These are phyloP conservation scores for Alternaria solani DNA, from an alignment of 2,329 filamentous ascomycete genomes.

Conservation along the genomic window DNA sequence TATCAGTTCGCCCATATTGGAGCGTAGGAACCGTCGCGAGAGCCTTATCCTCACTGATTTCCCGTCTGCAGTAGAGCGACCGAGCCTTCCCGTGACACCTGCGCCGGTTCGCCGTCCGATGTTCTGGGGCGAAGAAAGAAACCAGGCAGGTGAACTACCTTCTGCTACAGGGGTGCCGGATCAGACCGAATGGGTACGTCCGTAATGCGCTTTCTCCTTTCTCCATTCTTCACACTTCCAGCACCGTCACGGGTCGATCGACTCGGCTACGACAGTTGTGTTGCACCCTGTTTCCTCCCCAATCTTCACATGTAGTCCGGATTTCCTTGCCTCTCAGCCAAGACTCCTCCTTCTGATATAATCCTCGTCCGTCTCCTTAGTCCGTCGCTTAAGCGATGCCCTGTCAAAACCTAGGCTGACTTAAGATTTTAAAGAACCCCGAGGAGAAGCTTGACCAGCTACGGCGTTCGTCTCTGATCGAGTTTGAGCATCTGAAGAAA, in stretches of 20 bases:
- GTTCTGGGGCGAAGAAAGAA: slow-evolving; percentile 71
- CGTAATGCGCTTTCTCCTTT: slow-evolving; percentile 45
- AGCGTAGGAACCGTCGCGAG: slow-evolving; percentile 53
- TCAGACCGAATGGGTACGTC: slow-evolving; percentile 95
- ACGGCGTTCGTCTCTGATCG: slow-evolving; percentile 55
- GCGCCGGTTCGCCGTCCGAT: slow-evolving; percentile 75
- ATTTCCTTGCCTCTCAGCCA: no score
- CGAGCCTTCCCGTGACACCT: slow-evolving; percentile 89
- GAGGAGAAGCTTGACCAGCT: slow-evolving; percentile 57
- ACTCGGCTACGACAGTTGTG: no score
- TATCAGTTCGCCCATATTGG: slow-evolving; percentile 44
- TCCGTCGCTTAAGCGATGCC: neutral
- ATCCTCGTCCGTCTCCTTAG: neutral
- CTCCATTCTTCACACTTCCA: neutral
- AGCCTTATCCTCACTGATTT: slow-evolving; percentile 84
- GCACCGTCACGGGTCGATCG: no score
- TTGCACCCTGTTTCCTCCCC: no score
- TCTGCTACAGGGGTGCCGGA: slow-evolving; percentile 82
- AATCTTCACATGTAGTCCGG: no score
- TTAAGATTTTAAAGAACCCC: slow-evolving; percentile 53
- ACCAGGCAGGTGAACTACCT: slow-evolving; percentile 69
- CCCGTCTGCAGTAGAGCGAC: slow-evolving; percentile 80
- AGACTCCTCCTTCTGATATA: no score
- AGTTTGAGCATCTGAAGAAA: slow-evolving; percentile 52
- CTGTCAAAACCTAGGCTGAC: slow-evolving; percentile 35